phyloP scores from a whole-genome alignment of 1,284 basidiomycete species.

The Ceratobasidium sp. region DNA sequence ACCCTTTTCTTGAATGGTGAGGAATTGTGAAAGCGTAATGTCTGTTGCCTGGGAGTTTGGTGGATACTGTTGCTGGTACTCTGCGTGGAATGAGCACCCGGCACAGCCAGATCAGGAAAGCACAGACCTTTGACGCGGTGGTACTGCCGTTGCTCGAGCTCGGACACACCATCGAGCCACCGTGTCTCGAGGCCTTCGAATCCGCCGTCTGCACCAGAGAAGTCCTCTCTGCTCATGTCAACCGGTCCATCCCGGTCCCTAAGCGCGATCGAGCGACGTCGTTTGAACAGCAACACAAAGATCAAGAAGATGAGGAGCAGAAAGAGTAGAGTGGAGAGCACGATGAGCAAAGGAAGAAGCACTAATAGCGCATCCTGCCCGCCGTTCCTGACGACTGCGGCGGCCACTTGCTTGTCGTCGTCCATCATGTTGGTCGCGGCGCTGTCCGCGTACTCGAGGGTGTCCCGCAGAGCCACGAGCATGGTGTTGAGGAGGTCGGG shows the following conservation, averaged over 20 bases:
- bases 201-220: slow-evolving; percentile 90
- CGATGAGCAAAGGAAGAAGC: slow-evolving; percentile 90
- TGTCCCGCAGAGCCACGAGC: not conserved
- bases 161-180: slow-evolving; percentile 90
- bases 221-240: slow-evolving; percentile 91
- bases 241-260: slow-evolving; percentile 92
- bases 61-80: slow-evolving; percentile 88
- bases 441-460: not conserved
- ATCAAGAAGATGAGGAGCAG: slow-evolving; percentile 90
- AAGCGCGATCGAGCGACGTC: slow-evolving; percentile 84
- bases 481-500: slow-evolving; percentile 4
- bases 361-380: slow-evolving; percentile 67
- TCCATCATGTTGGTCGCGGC: not conserved
- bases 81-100: slow-evolving; percentile 24
- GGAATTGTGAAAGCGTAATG: slow-evolving; percentile 95
- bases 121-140: slow-evolving; percentile 86
- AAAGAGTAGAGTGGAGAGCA: slow-evolving; percentile 92
- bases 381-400: slow-evolving; percentile 9
- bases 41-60: slow-evolving; percentile 94
- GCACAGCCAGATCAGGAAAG: not conserved
- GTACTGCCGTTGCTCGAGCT: slow-evolving; percentile 79
- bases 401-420: not conserved
- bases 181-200: slow-evolving; percentile 91
- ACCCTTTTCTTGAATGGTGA: slow-evolving; percentile 97
- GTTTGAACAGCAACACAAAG: slow-evolving; percentile 85